Evolutionary conservation across 2,329 filamentous ascomycete genomes (phyloP).

Genomic region (Colletotrichum paranaense): DNA sequence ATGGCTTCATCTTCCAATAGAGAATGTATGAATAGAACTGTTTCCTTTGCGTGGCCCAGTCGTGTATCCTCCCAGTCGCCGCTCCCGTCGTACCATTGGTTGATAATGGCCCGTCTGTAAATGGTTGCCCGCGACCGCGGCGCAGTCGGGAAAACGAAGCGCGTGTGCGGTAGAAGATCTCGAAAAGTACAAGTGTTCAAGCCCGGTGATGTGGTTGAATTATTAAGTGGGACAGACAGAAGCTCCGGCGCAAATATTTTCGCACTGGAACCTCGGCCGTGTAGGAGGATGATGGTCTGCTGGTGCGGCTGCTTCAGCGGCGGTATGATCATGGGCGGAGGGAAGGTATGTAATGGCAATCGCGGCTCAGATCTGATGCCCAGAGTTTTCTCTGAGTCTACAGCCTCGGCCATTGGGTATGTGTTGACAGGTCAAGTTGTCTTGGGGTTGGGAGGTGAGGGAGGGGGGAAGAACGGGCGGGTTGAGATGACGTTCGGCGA

Average conservation of each 20-base stretch:
- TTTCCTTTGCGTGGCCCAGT: constrained; percentile 48
- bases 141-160: constrained; percentile 64
- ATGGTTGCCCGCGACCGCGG: constrained; percentile 46
- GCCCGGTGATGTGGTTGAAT: neutral
- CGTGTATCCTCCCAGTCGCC: constrained; percentile 48
- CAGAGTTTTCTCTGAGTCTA: neutral
- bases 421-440: neutral
- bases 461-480: neutral
- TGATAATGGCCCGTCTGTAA: constrained; percentile 46
- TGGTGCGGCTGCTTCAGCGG: constrained; percentile 46
- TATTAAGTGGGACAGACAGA: constrained; percentile 42
- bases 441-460: too few species aligned
- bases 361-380: neutral
- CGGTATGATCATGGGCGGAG: constrained; percentile 36
- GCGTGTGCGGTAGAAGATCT: constrained; percentile 52
- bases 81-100: constrained; percentile 50
- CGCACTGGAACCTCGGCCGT: constrained; percentile 59
- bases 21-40: constrained; percentile 50
- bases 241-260: constrained; percentile 53
- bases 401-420: neutral
- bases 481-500: neutral
- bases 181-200: constrained; percentile 36
- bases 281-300: constrained; percentile 60
- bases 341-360: constrained; percentile 39
- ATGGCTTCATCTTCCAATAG: constrained; percentile 50